Percentiles rank a stretch among this genome's conserved stretches.
These are phyloP conservation scores for Debaryomyces sp. DNA, from an alignment of 1,139 yeast genomes.

Conservation along the genomic window DNA sequence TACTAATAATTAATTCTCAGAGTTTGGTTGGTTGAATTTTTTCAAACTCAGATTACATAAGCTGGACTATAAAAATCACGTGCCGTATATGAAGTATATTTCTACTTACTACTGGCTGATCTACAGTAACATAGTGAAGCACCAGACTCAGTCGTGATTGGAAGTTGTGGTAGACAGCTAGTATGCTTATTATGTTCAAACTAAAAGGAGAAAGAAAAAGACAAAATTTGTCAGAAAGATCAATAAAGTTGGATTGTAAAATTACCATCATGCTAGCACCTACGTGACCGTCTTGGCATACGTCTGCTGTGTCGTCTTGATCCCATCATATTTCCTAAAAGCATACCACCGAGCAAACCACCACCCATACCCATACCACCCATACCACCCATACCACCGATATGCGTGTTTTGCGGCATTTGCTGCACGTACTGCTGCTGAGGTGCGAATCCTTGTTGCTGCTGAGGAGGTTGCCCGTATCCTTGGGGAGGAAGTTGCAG, in stretches of 20 bases:
- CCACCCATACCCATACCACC: slow-evolving; percentile 78
- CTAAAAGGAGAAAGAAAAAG: not conserved
- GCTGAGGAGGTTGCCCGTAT: slow-evolving; percentile 19
- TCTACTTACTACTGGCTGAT: not conserved
- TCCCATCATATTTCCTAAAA: slow-evolving; percentile 49
- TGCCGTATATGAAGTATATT: not conserved
- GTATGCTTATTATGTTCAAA: too few species aligned
- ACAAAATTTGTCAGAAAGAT: not conserved
- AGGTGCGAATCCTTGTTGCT: slow-evolving; percentile 13
- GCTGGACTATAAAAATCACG: slow-evolving; percentile 16
- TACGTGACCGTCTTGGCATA: not conserved
- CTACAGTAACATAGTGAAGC: not conserved
- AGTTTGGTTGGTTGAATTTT: slow-evolving; percentile 30
- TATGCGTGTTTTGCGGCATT: slow-evolving; percentile 9
- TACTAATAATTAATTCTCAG: slow-evolving; percentile 12
- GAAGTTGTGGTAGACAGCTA: not conserved
- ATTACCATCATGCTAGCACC: not conserved
- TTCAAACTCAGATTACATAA: slow-evolving; percentile 15
- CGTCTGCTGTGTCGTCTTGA: not conserved
- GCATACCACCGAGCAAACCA: slow-evolving; percentile 76
- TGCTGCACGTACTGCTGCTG: slow-evolving; percentile 20
- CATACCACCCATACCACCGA: slow-evolving; percentile 32
- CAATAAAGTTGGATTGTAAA: not conserved
- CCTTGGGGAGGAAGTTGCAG: slow-evolving; percentile 12
- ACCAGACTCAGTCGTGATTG: not conserved